These are phyloP conservation scores for Cinnamomum micranthum DNA, from an alignment of 164 flowering plant species.

Conservation along the genomic window DNA sequence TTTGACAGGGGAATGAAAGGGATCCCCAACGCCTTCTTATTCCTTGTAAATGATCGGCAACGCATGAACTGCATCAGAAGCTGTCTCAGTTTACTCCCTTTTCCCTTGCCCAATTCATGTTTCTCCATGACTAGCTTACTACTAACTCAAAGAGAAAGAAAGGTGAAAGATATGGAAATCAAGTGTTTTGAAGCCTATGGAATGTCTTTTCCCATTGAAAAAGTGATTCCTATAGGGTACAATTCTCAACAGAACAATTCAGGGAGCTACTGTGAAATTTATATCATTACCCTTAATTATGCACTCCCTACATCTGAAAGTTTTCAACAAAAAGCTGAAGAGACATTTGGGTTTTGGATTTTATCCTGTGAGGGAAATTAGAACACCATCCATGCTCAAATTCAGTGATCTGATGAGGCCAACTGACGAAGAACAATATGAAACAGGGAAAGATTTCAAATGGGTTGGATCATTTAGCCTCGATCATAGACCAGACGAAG, in stretches of 20 bases:
- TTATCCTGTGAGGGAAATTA: no score
- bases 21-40: constrained; percentile 1
- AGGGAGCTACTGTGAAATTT: neutral
- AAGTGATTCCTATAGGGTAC: neutral
- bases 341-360: neutral
- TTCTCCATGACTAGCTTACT: constrained; percentile 20
- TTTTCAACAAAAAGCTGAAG: no score
- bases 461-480: constrained; percentile 32
- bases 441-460: no score
- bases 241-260: neutral
- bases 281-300: neutral
- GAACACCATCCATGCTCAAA: no score
- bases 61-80: constrained; percentile 51
- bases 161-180: neutral
- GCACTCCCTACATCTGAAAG: no score
- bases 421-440: no score
- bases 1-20: constrained; percentile 13
- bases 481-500: constrained; percentile 60
- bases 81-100: constrained; percentile 25
- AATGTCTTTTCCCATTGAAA: neutral
- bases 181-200: neutral
- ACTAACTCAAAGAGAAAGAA: neutral
- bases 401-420: no score
- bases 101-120: no score
- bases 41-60: constrained; percentile 42